These are phyloP conservation scores for Phyllostachys edulis DNA, from an alignment of 176 grass and related monocot genomes.

Conservation along the genomic window DNA sequence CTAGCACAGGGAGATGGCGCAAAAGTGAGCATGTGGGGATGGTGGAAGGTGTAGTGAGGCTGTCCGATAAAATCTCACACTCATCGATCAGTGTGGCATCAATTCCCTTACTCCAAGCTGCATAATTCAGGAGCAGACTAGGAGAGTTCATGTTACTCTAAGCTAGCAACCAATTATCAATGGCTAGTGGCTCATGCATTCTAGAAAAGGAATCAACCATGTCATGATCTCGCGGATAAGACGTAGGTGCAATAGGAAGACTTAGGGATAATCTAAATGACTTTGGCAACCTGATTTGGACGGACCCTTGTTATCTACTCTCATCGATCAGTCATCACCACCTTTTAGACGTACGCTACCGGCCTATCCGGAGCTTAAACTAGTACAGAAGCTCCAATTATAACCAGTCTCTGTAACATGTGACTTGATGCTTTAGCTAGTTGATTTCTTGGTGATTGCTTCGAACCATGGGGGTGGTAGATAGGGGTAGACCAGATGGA, in stretches of 20 bases:
- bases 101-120: no score
- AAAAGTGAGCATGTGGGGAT: no score
- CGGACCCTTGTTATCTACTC: background rate
- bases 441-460: constrained; percentile 8
- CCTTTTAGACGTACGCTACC: background rate
- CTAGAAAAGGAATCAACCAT: constrained; percentile 14
- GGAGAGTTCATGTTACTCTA: no score
- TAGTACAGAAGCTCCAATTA: background rate
- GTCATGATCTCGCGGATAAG: constrained; percentile 24
- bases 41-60: no score
- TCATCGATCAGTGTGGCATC: no score
- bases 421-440: background rate
- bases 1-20: no score
- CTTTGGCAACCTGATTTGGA: constrained; percentile 34
- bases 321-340: background rate
- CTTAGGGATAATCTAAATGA: constrained; percentile 40
- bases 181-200: background rate
- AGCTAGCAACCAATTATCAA: background rate
- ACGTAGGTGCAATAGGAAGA: background rate
- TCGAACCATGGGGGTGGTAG: background rate
- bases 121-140: no score
- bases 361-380: background rate
- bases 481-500: background rate
- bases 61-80: no score
- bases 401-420: background rate